Evolutionary conservation across 352 stramenopile species (phyloP).

Genomic region (Globisporangium cylindrosporum): DNA sequence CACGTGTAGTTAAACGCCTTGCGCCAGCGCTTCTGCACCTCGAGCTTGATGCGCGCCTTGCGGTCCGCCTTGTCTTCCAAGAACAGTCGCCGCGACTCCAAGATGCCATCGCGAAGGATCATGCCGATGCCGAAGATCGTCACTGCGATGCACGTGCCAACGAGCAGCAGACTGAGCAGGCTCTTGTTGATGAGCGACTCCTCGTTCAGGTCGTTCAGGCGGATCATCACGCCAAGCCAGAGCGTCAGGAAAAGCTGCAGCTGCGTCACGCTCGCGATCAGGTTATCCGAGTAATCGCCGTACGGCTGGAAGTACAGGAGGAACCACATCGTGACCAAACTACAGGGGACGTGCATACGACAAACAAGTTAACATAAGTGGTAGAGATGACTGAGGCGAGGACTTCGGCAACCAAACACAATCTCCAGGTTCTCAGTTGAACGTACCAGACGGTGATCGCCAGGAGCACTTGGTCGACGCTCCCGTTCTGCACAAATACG

Average conservation of each 20-base stretch:
- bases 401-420: too few relatives aligned
- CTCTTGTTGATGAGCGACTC: slow-evolving; percentile 65
- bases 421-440: not conserved
- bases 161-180: slow-evolving; percentile 57
- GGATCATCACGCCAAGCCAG: slow-evolving; percentile 78
- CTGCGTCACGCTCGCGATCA: slow-evolving; percentile 72
- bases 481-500: slow-evolving; percentile 70
- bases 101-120: slow-evolving; percentile 54
- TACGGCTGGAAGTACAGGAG: slow-evolving; percentile 79
- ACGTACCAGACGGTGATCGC: slow-evolving; percentile 61
- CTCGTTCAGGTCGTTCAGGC: slow-evolving; percentile 58
- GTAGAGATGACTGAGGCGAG: not conserved
- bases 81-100: slow-evolving; percentile 41
- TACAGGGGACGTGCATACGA: slow-evolving; percentile 5
- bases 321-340: slow-evolving; percentile 74
- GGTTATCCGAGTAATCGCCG: slow-evolving; percentile 61
- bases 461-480: slow-evolving; percentile 64
- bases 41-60: slow-evolving; percentile 34
- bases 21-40: slow-evolving; percentile 41
- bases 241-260: slow-evolving; percentile 78
- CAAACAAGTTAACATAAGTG: not conserved
- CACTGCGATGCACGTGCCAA: slow-evolving; percentile 57
- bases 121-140: slow-evolving; percentile 62
- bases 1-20: slow-evolving; percentile 55
- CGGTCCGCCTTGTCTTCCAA: slow-evolving; percentile 36